These are phyloP conservation scores for Hypomontagnella monticulosa DNA, from an alignment of 495 filamentous ascomycete genomes.

Conservation along the genomic window DNA sequence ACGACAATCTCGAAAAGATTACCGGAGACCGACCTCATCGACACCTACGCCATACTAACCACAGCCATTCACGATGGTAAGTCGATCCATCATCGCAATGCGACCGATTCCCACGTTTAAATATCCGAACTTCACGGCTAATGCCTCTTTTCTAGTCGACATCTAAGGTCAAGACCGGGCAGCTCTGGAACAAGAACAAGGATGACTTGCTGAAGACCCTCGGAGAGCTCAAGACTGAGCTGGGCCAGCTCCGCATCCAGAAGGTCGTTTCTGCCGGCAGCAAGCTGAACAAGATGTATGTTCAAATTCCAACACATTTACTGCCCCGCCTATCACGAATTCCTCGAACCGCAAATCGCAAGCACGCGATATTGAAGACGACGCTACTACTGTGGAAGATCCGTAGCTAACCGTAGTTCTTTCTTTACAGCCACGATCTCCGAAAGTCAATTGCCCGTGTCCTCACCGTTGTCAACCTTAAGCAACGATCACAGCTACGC, in stretches of 20 bases:
- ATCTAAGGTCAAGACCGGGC: conserved; percentile 90
- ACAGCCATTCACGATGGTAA: conserved; percentile 60
- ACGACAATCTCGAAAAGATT: conserved; percentile 45
- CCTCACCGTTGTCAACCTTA: conserved; percentile 98
- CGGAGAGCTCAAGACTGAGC: conserved; percentile 91
- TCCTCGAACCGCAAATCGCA: not conserved
- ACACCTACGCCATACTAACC: conserved; percentile 37
- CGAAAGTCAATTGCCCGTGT: conserved; percentile 99
- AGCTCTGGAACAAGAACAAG: conserved; percentile 99
- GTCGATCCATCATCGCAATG: conserved; percentile 36
- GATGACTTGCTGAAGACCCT: conserved; percentile 94
- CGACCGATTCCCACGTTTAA: conserved; percentile 6
- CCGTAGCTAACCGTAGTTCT: not conserved
- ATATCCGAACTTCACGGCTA: conserved; percentile 2
- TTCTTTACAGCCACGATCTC: conserved; percentile 82
- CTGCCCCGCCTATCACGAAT: conserved; percentile 17
- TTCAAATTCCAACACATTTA: conserved; percentile 40
- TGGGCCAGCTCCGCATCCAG: conserved; percentile 91
- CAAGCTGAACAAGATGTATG: conserved; percentile 98
- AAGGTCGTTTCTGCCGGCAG: conserved; percentile 93
- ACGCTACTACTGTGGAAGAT: not conserved
- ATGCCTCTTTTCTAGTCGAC: conserved; percentile 68
- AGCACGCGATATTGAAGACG: conserved; percentile 14
- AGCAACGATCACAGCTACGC: conserved; percentile 96
- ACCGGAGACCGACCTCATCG: conserved; percentile 47